Conservation (phyloP, 495 filamentous ascomycete genomes). For the Xylaria grammica region DNA sequence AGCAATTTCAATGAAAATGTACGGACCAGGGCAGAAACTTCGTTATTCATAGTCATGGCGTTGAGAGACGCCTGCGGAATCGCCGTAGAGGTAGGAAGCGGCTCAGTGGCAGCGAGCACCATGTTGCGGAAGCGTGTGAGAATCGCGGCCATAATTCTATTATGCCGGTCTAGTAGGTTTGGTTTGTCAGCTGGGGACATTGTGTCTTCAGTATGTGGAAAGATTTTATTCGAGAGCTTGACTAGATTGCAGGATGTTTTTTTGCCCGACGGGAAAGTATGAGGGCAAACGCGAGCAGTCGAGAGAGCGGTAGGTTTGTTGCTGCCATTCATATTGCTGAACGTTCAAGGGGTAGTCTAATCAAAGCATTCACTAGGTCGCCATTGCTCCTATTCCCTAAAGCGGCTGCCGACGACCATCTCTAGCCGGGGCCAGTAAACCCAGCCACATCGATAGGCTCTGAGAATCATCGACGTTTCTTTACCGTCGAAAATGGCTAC, state of each 20-base stretch:
- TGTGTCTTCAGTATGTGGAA: slow-evolving; percentile 6
- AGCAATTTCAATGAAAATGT: not conserved
- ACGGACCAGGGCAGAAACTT: slow-evolving; percentile 38
- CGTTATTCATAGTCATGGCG: slow-evolving; percentile 44
- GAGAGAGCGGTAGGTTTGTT: not conserved
- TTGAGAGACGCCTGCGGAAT: slow-evolving; percentile 44
- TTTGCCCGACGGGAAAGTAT: not conserved
- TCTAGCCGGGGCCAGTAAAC: not conserved
- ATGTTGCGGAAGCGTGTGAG: slow-evolving; percentile 43
- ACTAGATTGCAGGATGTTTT: not conserved
- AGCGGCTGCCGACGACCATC: not conserved
- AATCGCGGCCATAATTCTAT: slow-evolving; percentile 46
- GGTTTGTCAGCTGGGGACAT: slow-evolving; percentile 18
- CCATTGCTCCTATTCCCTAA: not conserved
- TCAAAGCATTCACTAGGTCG: not conserved
- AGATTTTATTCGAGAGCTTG: not conserved
- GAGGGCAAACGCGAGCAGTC: not conserved
- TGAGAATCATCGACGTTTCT: not conserved
- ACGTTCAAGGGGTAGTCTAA: not conserved
- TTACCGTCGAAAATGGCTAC: not conserved
- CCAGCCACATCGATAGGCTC: too few species aligned
- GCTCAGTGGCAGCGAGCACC: slow-evolving; percentile 36
- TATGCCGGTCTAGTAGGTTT: slow-evolving; percentile 41
- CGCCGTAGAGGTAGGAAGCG: slow-evolving; percentile 32
- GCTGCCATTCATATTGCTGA: not conserved